phyloP scores from a whole-genome alignment of 2,329 filamentous ascomycete species.

The Colletotrichum gloeosporioides region DNA sequence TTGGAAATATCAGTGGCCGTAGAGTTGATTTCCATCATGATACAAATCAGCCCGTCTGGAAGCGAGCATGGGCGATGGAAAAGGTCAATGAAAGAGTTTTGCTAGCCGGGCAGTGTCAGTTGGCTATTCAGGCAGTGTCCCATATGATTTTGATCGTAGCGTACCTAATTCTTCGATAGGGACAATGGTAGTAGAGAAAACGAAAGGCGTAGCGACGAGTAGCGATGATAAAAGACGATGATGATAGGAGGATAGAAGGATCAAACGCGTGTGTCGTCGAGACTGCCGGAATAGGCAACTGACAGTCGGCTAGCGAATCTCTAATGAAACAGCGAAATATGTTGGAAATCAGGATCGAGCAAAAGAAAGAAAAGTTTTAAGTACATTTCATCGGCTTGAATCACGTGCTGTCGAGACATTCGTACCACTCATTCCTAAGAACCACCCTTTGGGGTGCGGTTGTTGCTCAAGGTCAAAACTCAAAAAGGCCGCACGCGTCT shows the following conservation, averaged over 20 bases:
- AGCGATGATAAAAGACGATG: not conserved
- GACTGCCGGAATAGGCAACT: not conserved
- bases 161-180: fast-evolving
- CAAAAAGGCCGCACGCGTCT: not conserved
- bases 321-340: not conserved
- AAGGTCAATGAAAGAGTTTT: not conserved
- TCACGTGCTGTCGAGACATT: not conserved
- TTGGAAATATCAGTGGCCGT: not conserved
- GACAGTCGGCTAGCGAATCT: not conserved
- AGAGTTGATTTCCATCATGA: not conserved
- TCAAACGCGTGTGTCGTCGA: not conserved
- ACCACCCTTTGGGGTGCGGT: not conserved
- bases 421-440: not conserved
- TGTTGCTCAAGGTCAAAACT: not conserved
- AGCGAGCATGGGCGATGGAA: not conserved
- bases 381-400: not conserved
- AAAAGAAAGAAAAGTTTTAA: fast-evolving
- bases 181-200: not conserved
- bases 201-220: not conserved
- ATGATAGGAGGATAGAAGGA: too few relatives aligned
- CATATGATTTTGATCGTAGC: not conserved
- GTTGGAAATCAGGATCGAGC: not conserved
- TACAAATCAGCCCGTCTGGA: not conserved
- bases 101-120: not conserved
- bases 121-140: too few relatives aligned